Evolutionary conservation across 257 asterid species (phyloP).

Genomic region (Eucommia ulmoides): DNA sequence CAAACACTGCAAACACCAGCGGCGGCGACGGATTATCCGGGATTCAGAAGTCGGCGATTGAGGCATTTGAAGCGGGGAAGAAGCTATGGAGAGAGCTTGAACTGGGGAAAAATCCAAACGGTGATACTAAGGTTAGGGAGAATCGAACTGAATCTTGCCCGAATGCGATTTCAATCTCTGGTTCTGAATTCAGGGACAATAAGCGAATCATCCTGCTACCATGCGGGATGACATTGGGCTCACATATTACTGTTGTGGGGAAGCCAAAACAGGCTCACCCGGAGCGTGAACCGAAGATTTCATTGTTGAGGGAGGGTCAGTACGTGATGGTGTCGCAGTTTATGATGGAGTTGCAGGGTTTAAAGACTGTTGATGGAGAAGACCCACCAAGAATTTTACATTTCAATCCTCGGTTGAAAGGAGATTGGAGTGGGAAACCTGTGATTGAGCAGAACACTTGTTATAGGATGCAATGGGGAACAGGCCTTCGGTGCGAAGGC

Average conservation of each 20-base stretch:
- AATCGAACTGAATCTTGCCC: not conserved
- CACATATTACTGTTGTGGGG: slow-evolving; percentile 1
- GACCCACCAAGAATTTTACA: slow-evolving; percentile 1
- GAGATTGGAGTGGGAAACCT: slow-evolving; percentile 3
- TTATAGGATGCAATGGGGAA: slow-evolving; percentile 1
- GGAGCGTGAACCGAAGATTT: not conserved
- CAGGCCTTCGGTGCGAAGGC: not conserved
- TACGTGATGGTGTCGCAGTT: not conserved
- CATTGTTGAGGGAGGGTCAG: slow-evolving; percentile 1
- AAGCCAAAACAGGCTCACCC: not conserved
- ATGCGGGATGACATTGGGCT: slow-evolving; percentile 1
- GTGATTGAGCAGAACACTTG: slow-evolving; percentile 4
- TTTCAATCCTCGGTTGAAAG: not conserved
- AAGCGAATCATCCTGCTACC: not conserved
- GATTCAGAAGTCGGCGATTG: not conserved
- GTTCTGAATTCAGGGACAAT: not conserved
- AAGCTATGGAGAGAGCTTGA: not conserved
- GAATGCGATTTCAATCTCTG: not conserved
- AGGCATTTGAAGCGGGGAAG: slow-evolving; percentile 1
- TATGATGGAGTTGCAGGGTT: slow-evolving; percentile 2
- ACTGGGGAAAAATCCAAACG: not conserved
- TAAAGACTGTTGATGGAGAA: slow-evolving; percentile 3
- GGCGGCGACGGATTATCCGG: slow-evolving; percentile 19
- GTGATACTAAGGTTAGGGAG: not conserved
- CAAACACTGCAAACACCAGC: slow-evolving; percentile 33